A percentile compares a stretch with the other conserved stretches of the same genome.
Evolutionary conservation across 1,139 yeast genomes (phyloP).

Genomic region (Lipomyces yarrowii): DNA sequence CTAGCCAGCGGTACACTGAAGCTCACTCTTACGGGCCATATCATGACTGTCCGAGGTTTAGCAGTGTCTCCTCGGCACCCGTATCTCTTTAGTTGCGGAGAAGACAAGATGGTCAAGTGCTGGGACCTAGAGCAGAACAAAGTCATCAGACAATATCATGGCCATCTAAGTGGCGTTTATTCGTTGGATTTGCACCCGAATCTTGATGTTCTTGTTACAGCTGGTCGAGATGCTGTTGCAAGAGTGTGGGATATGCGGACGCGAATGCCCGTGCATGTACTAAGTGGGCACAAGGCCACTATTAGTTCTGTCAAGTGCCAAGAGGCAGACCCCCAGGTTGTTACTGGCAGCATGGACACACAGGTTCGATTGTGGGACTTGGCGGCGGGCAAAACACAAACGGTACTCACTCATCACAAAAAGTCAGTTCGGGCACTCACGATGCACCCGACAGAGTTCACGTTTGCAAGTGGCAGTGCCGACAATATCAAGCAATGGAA

Average conservation of each 20-base stretch:
- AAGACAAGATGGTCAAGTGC: conserved; percentile 91
- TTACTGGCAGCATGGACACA: conserved; percentile 81
- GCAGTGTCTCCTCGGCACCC: conserved; percentile 77
- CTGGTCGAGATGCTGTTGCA: conserved; percentile 85
- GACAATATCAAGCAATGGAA: conserved; percentile 85
- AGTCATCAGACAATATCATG: conserved; percentile 85
- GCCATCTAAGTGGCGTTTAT: conserved; percentile 90
- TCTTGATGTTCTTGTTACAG: conserved; percentile 81
- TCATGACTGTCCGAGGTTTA: conserved; percentile 82
- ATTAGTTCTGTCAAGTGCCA: conserved; percentile 70
- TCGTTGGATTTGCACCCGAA: conserved; percentile 85
- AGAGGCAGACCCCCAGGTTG: conserved; percentile 78
- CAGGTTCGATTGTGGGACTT: conserved; percentile 90
- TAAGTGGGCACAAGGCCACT: conserved; percentile 81
- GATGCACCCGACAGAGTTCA: conserved; percentile 69
- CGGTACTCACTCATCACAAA: conserved; percentile 78
- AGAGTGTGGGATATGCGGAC: conserved; percentile 94
- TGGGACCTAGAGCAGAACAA: conserved; percentile 93
- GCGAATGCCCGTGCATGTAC: conserved; percentile 69
- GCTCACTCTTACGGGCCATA: conserved; percentile 84
- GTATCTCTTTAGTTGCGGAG: conserved; percentile 88
- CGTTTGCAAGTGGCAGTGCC: conserved; percentile 79
- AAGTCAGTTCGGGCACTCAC: conserved; percentile 77
- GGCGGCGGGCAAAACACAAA: conserved; percentile 61
- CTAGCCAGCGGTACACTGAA: conserved; percentile 69